These are phyloP conservation scores for Nothophaeocryptopus gaeumannii DNA, from an alignment of 2,329 filamentous ascomycete genomes.

Conservation along the genomic window DNA sequence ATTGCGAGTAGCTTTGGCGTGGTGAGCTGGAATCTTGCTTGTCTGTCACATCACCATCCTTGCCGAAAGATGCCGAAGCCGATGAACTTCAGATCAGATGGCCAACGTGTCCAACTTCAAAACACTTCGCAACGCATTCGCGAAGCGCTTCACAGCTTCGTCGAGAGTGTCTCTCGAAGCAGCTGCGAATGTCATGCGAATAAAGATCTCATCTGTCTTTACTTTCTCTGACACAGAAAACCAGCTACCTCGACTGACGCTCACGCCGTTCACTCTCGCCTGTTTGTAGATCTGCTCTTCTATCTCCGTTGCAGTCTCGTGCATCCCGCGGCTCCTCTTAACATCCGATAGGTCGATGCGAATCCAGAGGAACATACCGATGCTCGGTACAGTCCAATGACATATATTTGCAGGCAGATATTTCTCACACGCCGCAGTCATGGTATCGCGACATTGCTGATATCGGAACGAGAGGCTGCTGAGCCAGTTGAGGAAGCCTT, in stretches of 20 bases:
- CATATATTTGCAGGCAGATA: slow-evolving; percentile 25
- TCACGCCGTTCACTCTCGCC: slow-evolving; percentile 18
- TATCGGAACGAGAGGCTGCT: slow-evolving; percentile 27
- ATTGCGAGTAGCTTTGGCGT: too few relatives aligned
- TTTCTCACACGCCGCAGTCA: slow-evolving; percentile 30
- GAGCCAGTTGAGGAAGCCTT: slow-evolving; percentile 33
- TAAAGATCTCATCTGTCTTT: not conserved
- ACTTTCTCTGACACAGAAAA: slow-evolving; percentile 9
- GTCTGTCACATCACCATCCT: not conserved
- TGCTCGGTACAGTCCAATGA: slow-evolving; percentile 23
- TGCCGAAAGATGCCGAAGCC: not conserved
- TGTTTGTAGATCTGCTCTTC: slow-evolving; percentile 23
- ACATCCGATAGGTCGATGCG: not conserved
- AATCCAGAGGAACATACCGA: slow-evolving; percentile 32
- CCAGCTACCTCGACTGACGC: slow-evolving; percentile 26
- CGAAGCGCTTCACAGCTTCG: slow-evolving; percentile 11
- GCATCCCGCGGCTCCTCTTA: not conserved
- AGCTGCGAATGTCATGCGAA: slow-evolving; percentile 14
- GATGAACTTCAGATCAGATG: not conserved
- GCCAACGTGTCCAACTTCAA: not conserved
- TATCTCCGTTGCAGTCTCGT: slow-evolving; percentile 8
- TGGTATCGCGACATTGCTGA: slow-evolving; percentile 21
- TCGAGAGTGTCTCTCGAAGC: slow-evolving; percentile 10
- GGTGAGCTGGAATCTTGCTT: too few relatives aligned
- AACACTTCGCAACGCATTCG: slow-evolving; percentile 1